These are phyloP conservation scores for Prunus campanulata DNA, from an alignment of 306 rosid species.

Conservation along the genomic window DNA sequence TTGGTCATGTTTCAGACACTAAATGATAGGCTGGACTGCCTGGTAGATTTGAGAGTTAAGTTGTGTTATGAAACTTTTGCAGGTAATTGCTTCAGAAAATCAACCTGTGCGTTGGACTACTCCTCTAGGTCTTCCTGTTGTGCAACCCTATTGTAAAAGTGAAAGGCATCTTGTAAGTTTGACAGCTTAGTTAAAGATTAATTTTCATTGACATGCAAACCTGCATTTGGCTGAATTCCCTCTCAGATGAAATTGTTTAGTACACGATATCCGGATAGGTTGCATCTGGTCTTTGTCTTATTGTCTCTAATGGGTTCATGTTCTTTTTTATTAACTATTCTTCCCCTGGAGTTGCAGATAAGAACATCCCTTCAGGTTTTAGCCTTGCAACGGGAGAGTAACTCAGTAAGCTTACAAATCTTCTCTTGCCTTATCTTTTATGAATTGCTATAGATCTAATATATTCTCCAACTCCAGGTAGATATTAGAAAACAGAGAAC, in stretches of 20 bases:
- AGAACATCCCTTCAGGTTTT: conserved; percentile 80
- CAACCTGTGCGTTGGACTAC: conserved; percentile 87
- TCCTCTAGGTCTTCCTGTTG: conserved; percentile 91
- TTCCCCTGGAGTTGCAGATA: conserved; percentile 48
- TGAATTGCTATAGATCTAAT: neutral
- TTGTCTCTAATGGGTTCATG: neutral
- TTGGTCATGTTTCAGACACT: conserved; percentile 8
- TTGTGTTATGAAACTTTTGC: conserved; percentile 22
- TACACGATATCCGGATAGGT: neutral
- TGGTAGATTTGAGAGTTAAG: conserved; percentile 12
- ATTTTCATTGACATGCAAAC: neutral
- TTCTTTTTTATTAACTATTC: conserved; percentile 14
- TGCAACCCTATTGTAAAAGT: conserved; percentile 75
- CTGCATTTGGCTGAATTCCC: neutral
- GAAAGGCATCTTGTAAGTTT: conserved; percentile 72
- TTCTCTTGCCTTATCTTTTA: conserved; percentile 16
- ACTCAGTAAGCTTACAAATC: conserved; percentile 39
- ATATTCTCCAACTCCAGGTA: conserved; percentile 39
- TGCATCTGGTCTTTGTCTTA: neutral
- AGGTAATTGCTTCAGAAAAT: conserved; percentile 78
- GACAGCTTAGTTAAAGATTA: neutral
- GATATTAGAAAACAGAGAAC: conserved; percentile 74
- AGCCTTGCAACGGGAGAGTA: conserved; percentile 73
- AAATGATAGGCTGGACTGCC: conserved; percentile 5
- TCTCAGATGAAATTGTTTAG: neutral